Percentiles rank a stretch among this genome's conserved stretches.
Evolutionary conservation across 495 filamentous ascomycete genomes (phyloP).

Genomic region (Penicillium arizonense): DNA sequence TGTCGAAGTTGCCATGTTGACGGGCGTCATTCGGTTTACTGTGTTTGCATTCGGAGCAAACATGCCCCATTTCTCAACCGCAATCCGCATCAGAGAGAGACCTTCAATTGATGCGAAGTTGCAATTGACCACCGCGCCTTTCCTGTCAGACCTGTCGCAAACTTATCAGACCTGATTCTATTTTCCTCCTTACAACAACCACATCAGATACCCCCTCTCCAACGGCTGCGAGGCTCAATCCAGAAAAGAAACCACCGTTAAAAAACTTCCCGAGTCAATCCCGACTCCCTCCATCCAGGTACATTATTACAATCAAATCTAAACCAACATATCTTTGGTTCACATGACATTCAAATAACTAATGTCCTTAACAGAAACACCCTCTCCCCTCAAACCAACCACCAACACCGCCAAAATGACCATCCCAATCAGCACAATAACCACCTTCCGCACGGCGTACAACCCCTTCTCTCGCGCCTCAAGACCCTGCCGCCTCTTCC

Average conservation of each 20-base stretch:
- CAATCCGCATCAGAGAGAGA: slow-evolving; percentile 9
- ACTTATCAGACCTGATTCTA: not conserved
- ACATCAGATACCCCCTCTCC: not conserved
- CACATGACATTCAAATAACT: not conserved
- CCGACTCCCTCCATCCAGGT: slow-evolving; percentile 13
- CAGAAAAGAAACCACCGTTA: slow-evolving; percentile 3
- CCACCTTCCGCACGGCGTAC: slow-evolving; percentile 78
- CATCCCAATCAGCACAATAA: slow-evolving; percentile 61
- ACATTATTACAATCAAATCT: not conserved
- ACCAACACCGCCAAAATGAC: slow-evolving; percentile 65
- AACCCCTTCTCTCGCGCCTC: slow-evolving; percentile 81
- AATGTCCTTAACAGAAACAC: not conserved
- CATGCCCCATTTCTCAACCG: slow-evolving; percentile 20
- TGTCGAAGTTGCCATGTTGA: slow-evolving; percentile 19
- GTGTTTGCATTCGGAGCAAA: slow-evolving; percentile 43
- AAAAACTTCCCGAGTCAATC: slow-evolving; percentile 21
- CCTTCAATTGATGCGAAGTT: not conserved
- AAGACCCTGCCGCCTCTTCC: slow-evolving; percentile 81
- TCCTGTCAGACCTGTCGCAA: not conserved
- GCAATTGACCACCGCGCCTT: slow-evolving; percentile 4
- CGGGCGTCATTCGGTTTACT: slow-evolving; percentile 8
- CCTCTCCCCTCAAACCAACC: not conserved
- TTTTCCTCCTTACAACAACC: not conserved
- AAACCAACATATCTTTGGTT: not conserved
- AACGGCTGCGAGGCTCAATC: not conserved